Percentiles rank a stretch among this genome's conserved stretches.
These are phyloP conservation scores for Apiotrichum domesticum DNA, from an alignment of 1,284 basidiomycete genomes.

Conservation along the genomic window DNA sequence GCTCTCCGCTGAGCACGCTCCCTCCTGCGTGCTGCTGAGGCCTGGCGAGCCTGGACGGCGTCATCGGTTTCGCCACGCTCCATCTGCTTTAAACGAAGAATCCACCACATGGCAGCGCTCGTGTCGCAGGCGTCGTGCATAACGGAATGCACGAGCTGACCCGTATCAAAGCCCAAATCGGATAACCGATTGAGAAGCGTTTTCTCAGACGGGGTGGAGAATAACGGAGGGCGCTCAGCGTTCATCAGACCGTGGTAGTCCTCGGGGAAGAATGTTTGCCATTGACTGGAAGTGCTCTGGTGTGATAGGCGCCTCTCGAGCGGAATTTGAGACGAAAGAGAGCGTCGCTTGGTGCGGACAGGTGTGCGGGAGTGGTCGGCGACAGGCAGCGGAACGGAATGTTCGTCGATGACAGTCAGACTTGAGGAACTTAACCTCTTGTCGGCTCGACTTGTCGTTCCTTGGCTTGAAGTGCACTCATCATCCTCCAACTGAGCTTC, in stretches of 20 bases:
- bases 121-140: constrained; percentile 87
- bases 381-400: constrained; percentile 39
- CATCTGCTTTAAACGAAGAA: constrained; percentile 68
- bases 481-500: constrained; percentile 39
- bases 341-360: constrained; percentile 86
- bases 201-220: constrained; percentile 76
- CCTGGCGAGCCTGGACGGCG: constrained; percentile 26
- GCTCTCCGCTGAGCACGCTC: constrained; percentile 33
- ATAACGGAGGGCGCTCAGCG: constrained; percentile 68
- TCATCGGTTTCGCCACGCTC: constrained; percentile 45
- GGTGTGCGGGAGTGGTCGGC: constrained; percentile 67
- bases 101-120: constrained; percentile 92
- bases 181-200: constrained; percentile 71
- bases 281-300: constrained; percentile 30
- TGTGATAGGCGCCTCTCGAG: constrained; percentile 45
- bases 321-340: constrained; percentile 69
- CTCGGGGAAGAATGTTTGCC: constrained; percentile 40
- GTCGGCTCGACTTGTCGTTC: constrained; percentile 7
- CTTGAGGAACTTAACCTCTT: constrained; percentile 46
- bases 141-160: constrained; percentile 90
- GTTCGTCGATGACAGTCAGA: constrained; percentile 30
- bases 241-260: constrained; percentile 66
- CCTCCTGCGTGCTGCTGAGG: constrained; percentile 21
- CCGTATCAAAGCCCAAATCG: constrained; percentile 81
- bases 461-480: constrained; percentile 4